phyloP scores from a whole-genome alignment of 2,329 filamentous ascomycete genomes.

The Fonsecaea monophora region DNA sequence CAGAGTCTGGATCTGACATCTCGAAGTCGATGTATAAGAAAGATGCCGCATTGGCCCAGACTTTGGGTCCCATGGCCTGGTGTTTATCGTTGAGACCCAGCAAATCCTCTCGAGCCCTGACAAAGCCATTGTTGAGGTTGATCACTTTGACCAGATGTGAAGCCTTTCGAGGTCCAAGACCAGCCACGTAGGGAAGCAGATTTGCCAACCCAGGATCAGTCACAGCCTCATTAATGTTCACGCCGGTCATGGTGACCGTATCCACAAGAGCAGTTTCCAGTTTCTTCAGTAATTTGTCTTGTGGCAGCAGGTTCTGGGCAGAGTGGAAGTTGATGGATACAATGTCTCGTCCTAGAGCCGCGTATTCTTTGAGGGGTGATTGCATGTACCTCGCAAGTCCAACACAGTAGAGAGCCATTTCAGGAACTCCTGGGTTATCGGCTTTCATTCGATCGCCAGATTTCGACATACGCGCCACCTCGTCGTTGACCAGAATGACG shows the following conservation, averaged over 20 bases:
- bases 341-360: constrained; percentile 86
- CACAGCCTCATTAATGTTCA: constrained; percentile 92
- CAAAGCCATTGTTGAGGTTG: constrained; percentile 85
- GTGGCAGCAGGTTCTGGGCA: constrained; percentile 84
- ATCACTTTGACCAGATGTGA: constrained; percentile 85
- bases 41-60: constrained; percentile 97
- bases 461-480: constrained; percentile 95
- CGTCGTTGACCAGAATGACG: constrained; percentile 91
- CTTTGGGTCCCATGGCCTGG: constrained; percentile 82
- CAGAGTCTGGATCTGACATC: constrained; percentile 77
- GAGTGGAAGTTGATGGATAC: constrained; percentile 86
- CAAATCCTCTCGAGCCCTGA: constrained; percentile 84
- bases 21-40: constrained; percentile 93
- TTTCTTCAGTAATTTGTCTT: constrained; percentile 83
- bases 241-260: constrained; percentile 95
- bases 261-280: constrained; percentile 98
- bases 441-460: constrained; percentile 78
- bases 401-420: constrained; percentile 86
- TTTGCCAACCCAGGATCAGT: constrained; percentile 81
- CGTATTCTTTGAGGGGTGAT: constrained; percentile 95
- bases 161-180: constrained; percentile 90
- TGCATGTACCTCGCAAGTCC: constrained; percentile 90
- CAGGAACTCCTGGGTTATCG: constrained; percentile 81
- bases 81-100: constrained; percentile 84
- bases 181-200: constrained; percentile 87